Base-by-base conservation (phyloP, 495 filamentous ascomycete genomes). In the Penicillium cosmopolitanum region DNA sequence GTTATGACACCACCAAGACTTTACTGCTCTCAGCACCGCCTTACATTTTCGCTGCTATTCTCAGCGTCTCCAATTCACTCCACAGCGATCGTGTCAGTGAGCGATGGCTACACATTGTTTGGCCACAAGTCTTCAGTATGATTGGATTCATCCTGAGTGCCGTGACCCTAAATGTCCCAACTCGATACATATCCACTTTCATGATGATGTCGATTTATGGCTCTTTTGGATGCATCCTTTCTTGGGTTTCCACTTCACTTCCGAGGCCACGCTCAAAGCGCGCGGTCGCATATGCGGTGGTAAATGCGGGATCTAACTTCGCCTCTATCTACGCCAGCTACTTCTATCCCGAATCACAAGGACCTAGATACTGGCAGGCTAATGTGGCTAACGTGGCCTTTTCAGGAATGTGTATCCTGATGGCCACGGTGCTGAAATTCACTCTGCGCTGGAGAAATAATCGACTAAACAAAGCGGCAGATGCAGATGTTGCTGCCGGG, bases 231-330 rank as follows among this genome's bases (percentile, higher is more conserved):
- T 78, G 75, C 4, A 63, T 75, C 47, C 73, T 72, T 36, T 72
- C 74, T 28, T 80, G 77, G 79, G 74, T 77, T n/a, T 70, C 73
- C 3, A 77, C 67, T 42, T 67, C 73, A 3, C 73, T 80, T 51
- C 73, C 77, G 3, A 66, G 77, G n/a, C 74, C 78, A 38, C 75
- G 73, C 6, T 66, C 77, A 0, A 80, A 80, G 58, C 74, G 77
- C 15, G 78, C 78, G 31, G 76, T 73, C 8, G 72, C 73, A 5
- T 70, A 77, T 42, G 76, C 74, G 10, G 72, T 77, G 54, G 73
- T 79, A 47, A 77, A 76, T 62, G 64, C 66, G 7, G 54, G 77
- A 16, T 72, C 69, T 15, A 77, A 78, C 53, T 68, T 68, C 8
- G 71, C 76, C 18, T 65, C 61, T 13, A 76, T 77, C 55, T 79